phyloP scores from a whole-genome alignment of 2,329 filamentous ascomycete species.

The Escovopsis sp. region DNA sequence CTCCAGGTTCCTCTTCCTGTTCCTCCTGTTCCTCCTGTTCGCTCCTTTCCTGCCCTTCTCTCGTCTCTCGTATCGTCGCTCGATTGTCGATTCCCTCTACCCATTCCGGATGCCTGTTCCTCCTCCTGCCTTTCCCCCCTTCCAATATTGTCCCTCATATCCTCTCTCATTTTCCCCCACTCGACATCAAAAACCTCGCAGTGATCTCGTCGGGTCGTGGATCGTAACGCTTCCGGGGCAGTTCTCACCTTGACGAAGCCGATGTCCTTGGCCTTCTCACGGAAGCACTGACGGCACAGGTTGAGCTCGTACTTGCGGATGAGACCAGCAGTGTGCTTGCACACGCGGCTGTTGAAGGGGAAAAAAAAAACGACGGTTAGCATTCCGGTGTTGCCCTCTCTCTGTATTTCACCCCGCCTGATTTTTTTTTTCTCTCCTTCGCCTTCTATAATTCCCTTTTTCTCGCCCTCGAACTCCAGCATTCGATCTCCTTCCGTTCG shows the following conservation, averaged over 20 bases:
- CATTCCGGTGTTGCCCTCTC: slow-evolving; percentile 2
- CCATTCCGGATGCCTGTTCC: too few relatives aligned
- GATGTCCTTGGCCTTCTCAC: slow-evolving; percentile 58
- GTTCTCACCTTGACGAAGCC: slow-evolving; percentile 53
- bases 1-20: too few relatives aligned
- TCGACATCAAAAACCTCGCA: too few relatives aligned
- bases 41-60: too few relatives aligned
- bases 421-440: background rate
- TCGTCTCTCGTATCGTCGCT: too few relatives aligned
- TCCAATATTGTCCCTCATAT: slow-evolving; percentile 6
- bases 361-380: slow-evolving; percentile 16
- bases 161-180: too few relatives aligned
- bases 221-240: background rate
- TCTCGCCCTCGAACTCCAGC: too few relatives aligned
- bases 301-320: slow-evolving; percentile 99
- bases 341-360: slow-evolving; percentile 36
- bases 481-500: too few relatives aligned
- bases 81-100: too few relatives aligned
- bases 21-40: too few relatives aligned
- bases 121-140: too few relatives aligned
- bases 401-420: slow-evolving; percentile 1
- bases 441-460: background rate
- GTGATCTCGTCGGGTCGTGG: too few relatives aligned
- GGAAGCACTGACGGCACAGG: slow-evolving; percentile 68
- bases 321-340: slow-evolving; percentile 93